Percentiles rank a stretch among this genome's conserved stretches.
These are phyloP conservation scores for Xylaria sp. DNA, from an alignment of 2,329 filamentous ascomycete genomes.

Conservation along the genomic window DNA sequence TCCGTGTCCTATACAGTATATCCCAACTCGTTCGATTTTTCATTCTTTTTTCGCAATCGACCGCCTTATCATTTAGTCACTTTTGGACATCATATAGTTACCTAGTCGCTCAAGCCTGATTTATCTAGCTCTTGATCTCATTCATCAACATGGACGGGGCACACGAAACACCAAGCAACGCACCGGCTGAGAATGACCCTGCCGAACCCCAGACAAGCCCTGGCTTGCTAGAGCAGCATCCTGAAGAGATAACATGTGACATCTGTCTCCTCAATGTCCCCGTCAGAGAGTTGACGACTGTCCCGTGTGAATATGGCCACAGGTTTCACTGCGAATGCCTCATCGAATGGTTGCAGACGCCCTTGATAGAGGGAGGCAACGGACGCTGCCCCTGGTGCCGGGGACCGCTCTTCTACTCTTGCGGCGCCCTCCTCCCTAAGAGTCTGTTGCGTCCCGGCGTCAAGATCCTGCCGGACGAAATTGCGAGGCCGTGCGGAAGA, in stretches of 20 bases:
- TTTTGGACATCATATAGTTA: background rate
- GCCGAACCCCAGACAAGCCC: background rate
- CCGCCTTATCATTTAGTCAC: background rate
- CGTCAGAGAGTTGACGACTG: background rate
- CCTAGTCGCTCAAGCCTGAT: background rate
- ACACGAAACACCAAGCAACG: background rate
- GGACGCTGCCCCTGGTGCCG: conserved; percentile 14
- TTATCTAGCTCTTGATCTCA: background rate
- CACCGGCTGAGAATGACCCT: background rate
- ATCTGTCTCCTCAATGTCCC: background rate
- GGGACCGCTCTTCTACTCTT: conserved; percentile 1
- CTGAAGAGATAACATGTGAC: background rate
- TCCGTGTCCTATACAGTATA: background rate
- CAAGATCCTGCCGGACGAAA: conserved; percentile 4
- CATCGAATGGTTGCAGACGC: background rate
- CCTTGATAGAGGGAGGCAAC: background rate
- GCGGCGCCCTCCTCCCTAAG: conserved; percentile 8
- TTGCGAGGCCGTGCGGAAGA: conserved; percentile 1
- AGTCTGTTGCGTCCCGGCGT: conserved; percentile 17
- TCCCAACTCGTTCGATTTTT: too few relatives aligned
- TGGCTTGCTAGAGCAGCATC: background rate
- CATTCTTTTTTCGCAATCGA: background rate
- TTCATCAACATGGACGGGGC: background rate
- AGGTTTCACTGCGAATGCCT: conserved; percentile 7
- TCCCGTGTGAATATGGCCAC: conserved; percentile 15